Evolutionary conservation across 2,329 filamentous ascomycete genomes (phyloP).

Genomic region (Alternaria sp.): DNA sequence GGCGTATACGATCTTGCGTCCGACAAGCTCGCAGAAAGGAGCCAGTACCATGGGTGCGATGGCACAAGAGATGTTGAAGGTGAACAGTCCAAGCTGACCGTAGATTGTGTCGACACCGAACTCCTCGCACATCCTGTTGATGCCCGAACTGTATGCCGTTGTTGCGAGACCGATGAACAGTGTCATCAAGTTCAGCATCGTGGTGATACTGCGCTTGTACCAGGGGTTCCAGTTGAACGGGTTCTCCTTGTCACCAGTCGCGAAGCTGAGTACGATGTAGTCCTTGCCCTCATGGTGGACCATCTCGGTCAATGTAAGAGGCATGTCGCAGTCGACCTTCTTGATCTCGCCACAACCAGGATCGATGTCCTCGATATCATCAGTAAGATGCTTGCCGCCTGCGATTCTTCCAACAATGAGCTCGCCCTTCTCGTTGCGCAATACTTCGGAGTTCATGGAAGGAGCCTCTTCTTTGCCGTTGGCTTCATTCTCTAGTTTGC

Average conservation of each 20-base stretch:
- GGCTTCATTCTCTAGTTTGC: slow-evolving; percentile 11
- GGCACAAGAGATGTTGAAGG: slow-evolving; percentile 36
- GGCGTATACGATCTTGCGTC: slow-evolving; percentile 34
- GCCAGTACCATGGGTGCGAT: slow-evolving; percentile 36
- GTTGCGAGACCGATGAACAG: slow-evolving; percentile 36
- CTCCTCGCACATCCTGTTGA: slow-evolving; percentile 35
- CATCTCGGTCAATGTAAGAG: slow-evolving; percentile 33
- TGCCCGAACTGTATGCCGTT: slow-evolving; percentile 35
- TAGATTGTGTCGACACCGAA: slow-evolving; percentile 30
- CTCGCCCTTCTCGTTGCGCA: slow-evolving; percentile 33
- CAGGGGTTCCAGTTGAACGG: slow-evolving; percentile 38
- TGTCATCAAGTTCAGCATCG: slow-evolving; percentile 37
- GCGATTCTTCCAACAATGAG: slow-evolving; percentile 28
- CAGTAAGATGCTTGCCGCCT: slow-evolving; percentile 30
- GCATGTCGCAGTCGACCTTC: slow-evolving; percentile 35
- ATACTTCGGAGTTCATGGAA: slow-evolving; percentile 21
- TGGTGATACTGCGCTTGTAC: slow-evolving; percentile 37
- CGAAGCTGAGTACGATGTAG: slow-evolving; percentile 33
- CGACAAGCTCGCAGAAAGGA: slow-evolving; percentile 35
- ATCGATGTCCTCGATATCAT: slow-evolving; percentile 30
- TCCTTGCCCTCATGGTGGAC: slow-evolving; percentile 33
- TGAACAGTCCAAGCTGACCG: slow-evolving; percentile 34
- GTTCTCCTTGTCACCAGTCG: slow-evolving; percentile 33
- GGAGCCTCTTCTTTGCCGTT: not conserved
- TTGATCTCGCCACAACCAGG: slow-evolving; percentile 32